These are phyloP conservation scores for Saccharomyces mikatae DNA, from an alignment of 805 yeast species.

Conservation along the genomic window DNA sequence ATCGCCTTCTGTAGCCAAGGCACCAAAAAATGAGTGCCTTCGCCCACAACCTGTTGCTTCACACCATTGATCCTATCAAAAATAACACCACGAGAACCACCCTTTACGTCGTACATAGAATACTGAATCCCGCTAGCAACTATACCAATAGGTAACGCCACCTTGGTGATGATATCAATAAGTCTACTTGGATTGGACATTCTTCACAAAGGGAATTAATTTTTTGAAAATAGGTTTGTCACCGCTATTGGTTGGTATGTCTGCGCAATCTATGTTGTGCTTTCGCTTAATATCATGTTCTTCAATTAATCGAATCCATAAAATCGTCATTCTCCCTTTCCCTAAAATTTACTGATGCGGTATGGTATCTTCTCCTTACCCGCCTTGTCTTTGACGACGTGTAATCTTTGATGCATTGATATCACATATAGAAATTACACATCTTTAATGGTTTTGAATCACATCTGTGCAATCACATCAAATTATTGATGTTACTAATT, in stretches of 20 bases:
- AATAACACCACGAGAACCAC: slow-evolving; percentile 92
- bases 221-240: neutral
- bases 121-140: slow-evolving; percentile 67
- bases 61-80: slow-evolving; percentile 90
- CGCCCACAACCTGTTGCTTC: slow-evolving; percentile 80
- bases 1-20: slow-evolving; percentile 96
- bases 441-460: neutral
- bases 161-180: slow-evolving; percentile 26
- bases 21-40: slow-evolving; percentile 89
- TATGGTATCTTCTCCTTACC: neutral
- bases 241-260: neutral
- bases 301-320: neutral
- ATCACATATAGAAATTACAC: neutral
- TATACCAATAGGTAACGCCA: slow-evolving; percentile 67
- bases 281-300: neutral
- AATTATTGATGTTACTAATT: neutral
- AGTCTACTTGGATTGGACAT: slow-evolving; percentile 8
- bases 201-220: neutral
- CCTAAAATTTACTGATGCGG: neutral
- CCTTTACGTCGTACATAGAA: slow-evolving; percentile 88
- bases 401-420: neutral
- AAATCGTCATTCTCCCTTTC: neutral
- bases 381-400: neutral
- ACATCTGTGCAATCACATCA: neutral
- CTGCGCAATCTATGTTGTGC: neutral